Evolutionary conservation across 2,329 filamentous ascomycete genomes (phyloP).

Genomic region (Fusarium globosum): DNA sequence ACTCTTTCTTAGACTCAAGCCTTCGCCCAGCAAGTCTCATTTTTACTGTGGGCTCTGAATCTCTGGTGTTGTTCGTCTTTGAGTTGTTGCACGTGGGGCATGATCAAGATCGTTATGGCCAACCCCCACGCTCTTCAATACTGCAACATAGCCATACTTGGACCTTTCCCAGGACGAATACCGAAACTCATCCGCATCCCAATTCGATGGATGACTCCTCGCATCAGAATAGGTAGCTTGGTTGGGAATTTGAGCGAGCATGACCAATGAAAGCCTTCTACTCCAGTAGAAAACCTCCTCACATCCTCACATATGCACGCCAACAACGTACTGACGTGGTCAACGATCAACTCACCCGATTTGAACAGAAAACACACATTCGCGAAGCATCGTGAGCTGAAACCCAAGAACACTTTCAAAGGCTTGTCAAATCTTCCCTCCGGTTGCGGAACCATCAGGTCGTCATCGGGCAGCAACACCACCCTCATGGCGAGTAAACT

Average conservation of each 20-base stretch:
- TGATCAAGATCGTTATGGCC: slow-evolving; percentile 8
- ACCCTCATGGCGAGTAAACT: slow-evolving; percentile 37
- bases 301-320: slow-evolving; percentile 9
- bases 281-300: slow-evolving; percentile 1
- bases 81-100: slow-evolving; percentile 18
- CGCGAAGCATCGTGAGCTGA: not conserved
- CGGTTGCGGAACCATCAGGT: slow-evolving; percentile 39
- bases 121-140: slow-evolving; percentile 26
- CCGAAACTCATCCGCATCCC: slow-evolving; percentile 4
- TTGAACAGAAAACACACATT: not conserved
- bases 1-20: not conserved
- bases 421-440: slow-evolving; percentile 12
- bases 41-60: not conserved
- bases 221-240: not conserved
- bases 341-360: not conserved
- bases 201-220: slow-evolving; percentile 8
- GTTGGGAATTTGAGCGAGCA: not conserved
- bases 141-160: not conserved
- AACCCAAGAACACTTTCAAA: not conserved
- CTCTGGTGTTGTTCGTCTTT: not conserved
- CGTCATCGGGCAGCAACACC: slow-evolving; percentile 46
- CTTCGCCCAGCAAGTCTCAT: not conserved
- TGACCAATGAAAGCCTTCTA: not conserved
- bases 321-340: not conserved
- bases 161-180: slow-evolving; percentile 23